Evolutionary conservation across 495 filamentous ascomycete species (phyloP), one percentile per base, ranked within the genome.

Genomic region (Talaromyces wortmannii): DNA sequence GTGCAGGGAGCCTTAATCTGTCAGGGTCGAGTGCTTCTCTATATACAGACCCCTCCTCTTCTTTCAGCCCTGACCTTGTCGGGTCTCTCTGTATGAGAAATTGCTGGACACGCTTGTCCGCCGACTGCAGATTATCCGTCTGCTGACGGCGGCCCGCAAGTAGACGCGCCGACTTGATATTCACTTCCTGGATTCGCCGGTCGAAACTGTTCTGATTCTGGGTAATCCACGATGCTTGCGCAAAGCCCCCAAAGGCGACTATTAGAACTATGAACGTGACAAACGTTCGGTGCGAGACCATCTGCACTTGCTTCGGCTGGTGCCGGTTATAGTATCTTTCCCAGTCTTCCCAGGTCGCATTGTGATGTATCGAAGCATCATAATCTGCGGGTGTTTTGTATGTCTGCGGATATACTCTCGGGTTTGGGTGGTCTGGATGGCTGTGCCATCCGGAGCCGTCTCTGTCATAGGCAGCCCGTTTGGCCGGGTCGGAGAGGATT

Each of bases 321-420:
- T 79, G 70, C 43, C 82, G 74, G 18, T 82, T 73, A 60, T 90
- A 82, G 87, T 89, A 98, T 43, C 78, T 78, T 71, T 98, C 92
- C 94, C 95, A 98, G 65, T 98, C 95, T 64, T 98, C 94, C 94
- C 94, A 98, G 0, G 92, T 98, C 11, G 90, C 95, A 63, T 97
- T 97, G 56, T 77, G 74, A 63, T 82, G 84, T 18, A 92, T 84
- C 16, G 81, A 76, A 51, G 71, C 63, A 70, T 45, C 65, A 62
- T 32, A 61, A 53, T 44, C 70, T 68, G 52, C 67, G 63, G n/a
- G 40, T 40, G 66, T 72, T 50, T 65, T 75, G 61, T 54, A 71
- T 29, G 45, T 50, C 42, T 53, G 55, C 16, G 52, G 23, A 33
- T 33, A 11, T 45, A 23, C 2, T 45, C 45, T 53, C 15, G 47